These are phyloP conservation scores for Byssochlamys sp. DNA, from an alignment of 2,329 filamentous ascomycete species.

Conservation along the genomic window DNA sequence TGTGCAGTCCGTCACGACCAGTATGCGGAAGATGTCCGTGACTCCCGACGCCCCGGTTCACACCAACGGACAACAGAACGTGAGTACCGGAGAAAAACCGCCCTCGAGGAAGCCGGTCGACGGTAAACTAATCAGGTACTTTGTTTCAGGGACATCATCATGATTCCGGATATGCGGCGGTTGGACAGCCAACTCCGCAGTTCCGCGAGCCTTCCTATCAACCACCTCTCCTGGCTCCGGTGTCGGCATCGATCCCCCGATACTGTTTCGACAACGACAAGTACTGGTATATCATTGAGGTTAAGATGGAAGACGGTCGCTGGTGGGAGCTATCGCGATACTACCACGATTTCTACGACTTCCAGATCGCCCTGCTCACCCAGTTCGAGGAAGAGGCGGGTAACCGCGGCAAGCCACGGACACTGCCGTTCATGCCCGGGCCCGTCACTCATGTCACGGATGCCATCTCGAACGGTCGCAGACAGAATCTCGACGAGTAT, in stretches of 20 bases:
- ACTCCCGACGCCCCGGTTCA: conserved; percentile 44
- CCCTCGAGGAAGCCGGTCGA: conserved; percentile 9
- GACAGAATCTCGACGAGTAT: conserved; percentile 89
- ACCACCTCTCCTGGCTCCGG: conserved; percentile 56
- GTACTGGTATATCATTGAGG: conserved; percentile 97
- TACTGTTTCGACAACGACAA: conserved; percentile 97
- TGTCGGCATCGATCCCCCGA: conserved; percentile 74
- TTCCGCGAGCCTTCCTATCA: conserved; percentile 39
- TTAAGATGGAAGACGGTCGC: conserved; percentile 76
- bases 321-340: conserved; percentile 90
- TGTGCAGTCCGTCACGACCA: conserved; percentile 55
- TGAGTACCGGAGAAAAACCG: conserved; percentile 26
- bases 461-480: conserved; percentile 82
- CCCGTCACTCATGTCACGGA: conserved; percentile 98
- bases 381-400: conserved; percentile 88
- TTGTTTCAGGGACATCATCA: conserved; percentile 24
- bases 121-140: not conserved
- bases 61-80: conserved; percentile 41
- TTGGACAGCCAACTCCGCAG: conserved; percentile 22
- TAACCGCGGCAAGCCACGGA: conserved; percentile 69
- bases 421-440: conserved; percentile 92
- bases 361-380: conserved; percentile 88
- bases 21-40: conserved; percentile 71
- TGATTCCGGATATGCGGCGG: conserved; percentile 4
- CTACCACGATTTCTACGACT: conserved; percentile 98